phyloP scores from a whole-genome alignment of 345 rosid genomes.

The Angophora floribunda region DNA sequence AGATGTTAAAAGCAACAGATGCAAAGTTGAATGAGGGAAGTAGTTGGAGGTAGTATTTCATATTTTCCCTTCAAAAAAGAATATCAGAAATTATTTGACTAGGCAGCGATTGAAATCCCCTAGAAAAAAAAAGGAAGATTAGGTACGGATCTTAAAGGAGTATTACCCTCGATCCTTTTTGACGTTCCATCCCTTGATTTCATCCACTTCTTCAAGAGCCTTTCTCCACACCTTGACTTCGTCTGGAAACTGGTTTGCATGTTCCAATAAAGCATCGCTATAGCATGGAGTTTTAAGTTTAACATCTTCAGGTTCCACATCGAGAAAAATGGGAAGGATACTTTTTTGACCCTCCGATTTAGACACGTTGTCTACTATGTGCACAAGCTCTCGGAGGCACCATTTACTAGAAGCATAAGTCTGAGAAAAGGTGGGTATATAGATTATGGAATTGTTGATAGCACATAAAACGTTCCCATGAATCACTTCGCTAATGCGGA shows the following conservation, averaged over 20 bases:
- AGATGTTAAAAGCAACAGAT: too few species aligned
- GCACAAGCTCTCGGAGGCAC: background rate
- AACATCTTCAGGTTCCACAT: rapidly evolving
- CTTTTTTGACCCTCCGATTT: background rate
- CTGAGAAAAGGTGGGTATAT: background rate
- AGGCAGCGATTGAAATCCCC: background rate
- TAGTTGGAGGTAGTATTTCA: too few species aligned
- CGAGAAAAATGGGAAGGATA: rapidly evolving
- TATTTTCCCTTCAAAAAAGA: too few species aligned
- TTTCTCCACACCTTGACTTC: background rate
- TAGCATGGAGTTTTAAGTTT: background rate
- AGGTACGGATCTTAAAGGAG: background rate
- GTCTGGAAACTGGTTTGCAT: rapidly evolving
- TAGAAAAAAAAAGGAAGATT: too few species aligned
- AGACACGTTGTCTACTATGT: background rate
- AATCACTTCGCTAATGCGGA: rapidly evolving
- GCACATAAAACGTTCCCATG: rapidly evolving
- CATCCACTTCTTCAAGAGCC: background rate
- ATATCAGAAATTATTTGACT: too few species aligned
- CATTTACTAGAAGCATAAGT: background rate
- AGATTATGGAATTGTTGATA: background rate
- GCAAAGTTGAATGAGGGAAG: too few species aligned
- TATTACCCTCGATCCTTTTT: background rate
- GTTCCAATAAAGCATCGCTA: rapidly evolving
- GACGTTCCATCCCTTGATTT: background rate